phyloP scores from a whole-genome alignment of 495 filamentous ascomycete species.

The Aspergillus mulundensis region DNA sequence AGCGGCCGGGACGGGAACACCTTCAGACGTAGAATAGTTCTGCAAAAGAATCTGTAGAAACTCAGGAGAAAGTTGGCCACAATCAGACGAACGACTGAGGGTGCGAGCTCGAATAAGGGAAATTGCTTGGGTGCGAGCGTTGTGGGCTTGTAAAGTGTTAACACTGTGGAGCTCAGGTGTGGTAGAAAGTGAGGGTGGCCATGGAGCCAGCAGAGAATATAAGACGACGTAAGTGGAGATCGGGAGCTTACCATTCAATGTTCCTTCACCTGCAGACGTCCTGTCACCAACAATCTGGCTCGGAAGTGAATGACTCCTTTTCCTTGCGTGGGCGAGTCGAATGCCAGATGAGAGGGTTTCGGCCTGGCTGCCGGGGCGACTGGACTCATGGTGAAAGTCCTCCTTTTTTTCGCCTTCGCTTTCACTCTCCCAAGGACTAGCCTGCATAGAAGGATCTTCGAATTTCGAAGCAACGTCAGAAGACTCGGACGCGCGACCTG shows the following conservation, averaged over 20 bases:
- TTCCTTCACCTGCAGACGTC: not conserved
- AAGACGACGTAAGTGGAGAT: not conserved
- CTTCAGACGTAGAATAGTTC: not conserved
- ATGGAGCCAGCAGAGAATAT: not conserved
- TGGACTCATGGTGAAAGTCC: not conserved
- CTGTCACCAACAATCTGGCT: not conserved
- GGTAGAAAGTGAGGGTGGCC: not conserved
- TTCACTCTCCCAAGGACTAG: not conserved
- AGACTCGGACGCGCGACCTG: not conserved
- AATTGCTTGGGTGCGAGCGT: slow-evolving; percentile 8
- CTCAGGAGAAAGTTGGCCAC: not conserved
- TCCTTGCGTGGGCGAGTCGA: not conserved
- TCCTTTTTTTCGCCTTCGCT: not conserved
- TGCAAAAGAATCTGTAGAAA: not conserved
- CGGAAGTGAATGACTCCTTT: not conserved
- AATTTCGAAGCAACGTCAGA: not conserved
- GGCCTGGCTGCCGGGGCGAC: not conserved
- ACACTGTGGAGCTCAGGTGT: no score
- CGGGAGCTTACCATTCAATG: not conserved
- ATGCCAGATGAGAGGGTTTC: not conserved
- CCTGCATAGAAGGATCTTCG: not conserved
- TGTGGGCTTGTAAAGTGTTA: not conserved
- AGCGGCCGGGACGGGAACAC: not conserved
- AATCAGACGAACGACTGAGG: not conserved
- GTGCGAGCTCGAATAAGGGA: slow-evolving; percentile 12